phyloP scores from a whole-genome alignment of 225 moss, liverwort and hornwort genomes.

The Lunularia cruciata region DNA sequence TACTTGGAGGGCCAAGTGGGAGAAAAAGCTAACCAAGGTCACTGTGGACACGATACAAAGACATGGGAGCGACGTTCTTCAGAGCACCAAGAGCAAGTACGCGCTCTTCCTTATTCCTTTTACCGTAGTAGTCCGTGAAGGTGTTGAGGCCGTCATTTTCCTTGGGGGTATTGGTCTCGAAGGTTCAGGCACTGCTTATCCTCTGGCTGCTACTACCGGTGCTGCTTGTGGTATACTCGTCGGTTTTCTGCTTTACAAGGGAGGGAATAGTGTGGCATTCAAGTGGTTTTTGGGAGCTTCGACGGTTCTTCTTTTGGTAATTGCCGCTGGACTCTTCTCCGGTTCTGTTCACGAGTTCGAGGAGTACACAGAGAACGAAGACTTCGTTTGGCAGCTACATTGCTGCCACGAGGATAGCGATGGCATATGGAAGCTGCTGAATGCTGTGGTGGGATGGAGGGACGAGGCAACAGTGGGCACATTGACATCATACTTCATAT shows the following conservation, averaged over 20 bases:
- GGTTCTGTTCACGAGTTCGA: conserved; percentile 71
- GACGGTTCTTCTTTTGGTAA: conserved; percentile 49
- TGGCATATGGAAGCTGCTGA: conserved; percentile 65
- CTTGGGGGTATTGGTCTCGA: conserved; percentile 62
- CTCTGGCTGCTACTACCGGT: conserved; percentile 52
- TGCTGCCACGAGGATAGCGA: conserved; percentile 55
- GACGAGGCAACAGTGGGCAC: conserved; percentile 70
- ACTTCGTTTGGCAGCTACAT: conserved; percentile 59
- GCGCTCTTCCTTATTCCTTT: conserved; percentile 54
- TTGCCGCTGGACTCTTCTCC: conserved; percentile 61
- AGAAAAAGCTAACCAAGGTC: conserved; percentile 64
- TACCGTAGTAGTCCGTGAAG: conserved; percentile 61
- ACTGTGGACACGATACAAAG: conserved; percentile 31
- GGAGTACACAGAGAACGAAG: conserved; percentile 50
- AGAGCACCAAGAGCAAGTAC: conserved; percentile 43
- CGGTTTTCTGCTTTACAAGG: conserved; percentile 50
- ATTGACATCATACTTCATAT: conserved; percentile 52
- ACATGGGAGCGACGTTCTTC: conserved; percentile 12
- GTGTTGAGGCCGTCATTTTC: conserved; percentile 66
- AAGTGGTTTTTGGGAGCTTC: conserved; percentile 51
- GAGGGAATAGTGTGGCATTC: conserved; percentile 50
- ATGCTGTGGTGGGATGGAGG: conserved; percentile 62
- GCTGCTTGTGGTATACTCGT: conserved; percentile 47
- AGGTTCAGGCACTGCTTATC: conserved; percentile 54
- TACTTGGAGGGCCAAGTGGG: conserved; percentile 66